A percentile compares a stretch with the other conserved stretches of the same genome.
phyloP scores from a whole-genome alignment of 805 yeast species.

The Monosporozyma servazzii region DNA sequence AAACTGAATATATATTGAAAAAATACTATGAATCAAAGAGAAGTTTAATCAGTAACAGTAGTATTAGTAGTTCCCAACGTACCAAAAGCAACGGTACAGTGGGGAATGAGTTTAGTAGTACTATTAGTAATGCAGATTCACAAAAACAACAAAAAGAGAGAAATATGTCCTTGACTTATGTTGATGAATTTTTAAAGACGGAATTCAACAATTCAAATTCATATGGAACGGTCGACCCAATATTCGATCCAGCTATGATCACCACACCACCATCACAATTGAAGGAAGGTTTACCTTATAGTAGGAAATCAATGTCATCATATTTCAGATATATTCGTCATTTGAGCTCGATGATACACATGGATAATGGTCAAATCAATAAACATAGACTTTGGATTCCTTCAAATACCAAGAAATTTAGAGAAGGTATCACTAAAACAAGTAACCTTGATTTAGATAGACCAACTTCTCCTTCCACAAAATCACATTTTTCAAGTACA shows the following conservation, averaged over 20 bases:
- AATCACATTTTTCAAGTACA: neutral
- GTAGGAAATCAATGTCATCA: neutral
- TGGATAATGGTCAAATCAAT: neutral
- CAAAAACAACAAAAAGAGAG: constrained; percentile 1
- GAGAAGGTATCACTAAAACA: neutral
- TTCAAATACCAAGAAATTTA: neutral
- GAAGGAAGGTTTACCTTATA: neutral
- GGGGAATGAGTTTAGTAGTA: neutral
- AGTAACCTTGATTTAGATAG: neutral
- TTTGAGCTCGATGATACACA: neutral
- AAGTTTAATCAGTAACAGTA: neutral
- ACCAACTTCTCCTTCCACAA: neutral
- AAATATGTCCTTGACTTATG: neutral
- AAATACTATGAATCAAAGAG: neutral
- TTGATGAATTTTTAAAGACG: constrained; percentile 2
- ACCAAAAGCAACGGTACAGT: neutral
- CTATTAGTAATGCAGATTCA: neutral
- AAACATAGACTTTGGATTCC: constrained; percentile 1
- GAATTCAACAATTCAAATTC: neutral
- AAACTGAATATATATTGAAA: neutral
- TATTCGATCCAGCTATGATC: neutral
- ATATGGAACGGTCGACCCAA: neutral
- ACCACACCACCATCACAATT: neutral
- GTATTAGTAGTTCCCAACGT: neutral
- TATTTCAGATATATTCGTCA: constrained; percentile 1